Percentiles rank a stretch among this genome's conserved stretches.
Conservation (phyloP, 495 filamentous ascomycete species). For the Friedmanniomyces endolithicus region DNA sequence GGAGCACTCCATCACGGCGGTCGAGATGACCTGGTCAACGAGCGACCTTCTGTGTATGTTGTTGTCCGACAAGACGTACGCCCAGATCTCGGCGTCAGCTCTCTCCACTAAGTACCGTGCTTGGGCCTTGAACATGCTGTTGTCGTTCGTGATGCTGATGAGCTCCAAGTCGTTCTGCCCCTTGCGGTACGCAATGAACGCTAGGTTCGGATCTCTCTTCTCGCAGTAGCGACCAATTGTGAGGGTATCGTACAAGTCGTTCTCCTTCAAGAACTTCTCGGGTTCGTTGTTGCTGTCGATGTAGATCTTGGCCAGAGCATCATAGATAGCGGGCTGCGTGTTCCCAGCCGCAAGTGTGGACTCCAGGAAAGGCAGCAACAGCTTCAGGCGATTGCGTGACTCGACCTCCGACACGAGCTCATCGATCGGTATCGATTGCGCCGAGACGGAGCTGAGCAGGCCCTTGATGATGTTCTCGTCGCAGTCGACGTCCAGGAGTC, state of each 20-base stretch:
- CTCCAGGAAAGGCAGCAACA: slow-evolving; percentile 93
- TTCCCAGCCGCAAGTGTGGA: slow-evolving; percentile 80
- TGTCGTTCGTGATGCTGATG: slow-evolving; percentile 93
- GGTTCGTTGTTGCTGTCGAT: slow-evolving; percentile 99
- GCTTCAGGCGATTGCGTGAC: slow-evolving; percentile 85
- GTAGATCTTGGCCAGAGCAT: slow-evolving; percentile 98
- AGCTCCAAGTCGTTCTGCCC: slow-evolving; percentile 95
- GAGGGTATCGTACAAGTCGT: slow-evolving; percentile 89
- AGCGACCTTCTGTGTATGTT: slow-evolving; percentile 87
- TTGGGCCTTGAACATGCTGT: slow-evolving; percentile 96
- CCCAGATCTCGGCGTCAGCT: slow-evolving; percentile 82
- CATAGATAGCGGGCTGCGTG: slow-evolving; percentile 96
- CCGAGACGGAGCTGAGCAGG: slow-evolving; percentile 76
- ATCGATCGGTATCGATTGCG: slow-evolving; percentile 80
- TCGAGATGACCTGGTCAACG: slow-evolving; percentile 92
- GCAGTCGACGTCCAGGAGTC: slow-evolving; percentile 92
- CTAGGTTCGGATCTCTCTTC: slow-evolving; percentile 94
- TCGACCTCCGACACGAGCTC: slow-evolving; percentile 94
- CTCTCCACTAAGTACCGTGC: slow-evolving; percentile 89
- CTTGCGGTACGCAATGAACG: slow-evolving; percentile 91
- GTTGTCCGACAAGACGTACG: slow-evolving; percentile 86
- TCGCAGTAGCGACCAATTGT: slow-evolving; percentile 96
- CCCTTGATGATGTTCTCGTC: slow-evolving; percentile 93
- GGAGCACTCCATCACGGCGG: slow-evolving; percentile 79
- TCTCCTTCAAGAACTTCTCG: slow-evolving; percentile 96